phyloP scores from a whole-genome alignment of 768 basidiomycete species.

The Zangia roseola region DNA sequence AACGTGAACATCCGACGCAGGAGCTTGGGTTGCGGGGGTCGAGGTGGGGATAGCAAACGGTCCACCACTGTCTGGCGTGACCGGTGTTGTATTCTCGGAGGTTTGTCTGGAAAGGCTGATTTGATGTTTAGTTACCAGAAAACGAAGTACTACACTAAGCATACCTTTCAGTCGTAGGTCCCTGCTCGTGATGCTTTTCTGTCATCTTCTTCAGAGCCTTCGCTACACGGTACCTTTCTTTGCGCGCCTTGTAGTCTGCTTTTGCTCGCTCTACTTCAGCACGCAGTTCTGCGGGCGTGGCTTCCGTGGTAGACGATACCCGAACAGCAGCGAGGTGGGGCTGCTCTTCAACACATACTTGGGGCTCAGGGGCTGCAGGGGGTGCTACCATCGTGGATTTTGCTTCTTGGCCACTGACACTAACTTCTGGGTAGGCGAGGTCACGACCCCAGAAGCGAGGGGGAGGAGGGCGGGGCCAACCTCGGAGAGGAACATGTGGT shows the following conservation, averaged over 20 bases:
- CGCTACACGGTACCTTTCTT: slow-evolving; percentile 64
- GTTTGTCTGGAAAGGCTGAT: slow-evolving; percentile 28
- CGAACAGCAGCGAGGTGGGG: neutral
- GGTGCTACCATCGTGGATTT: slow-evolving; percentile 16
- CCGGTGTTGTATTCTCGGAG: slow-evolving; percentile 18
- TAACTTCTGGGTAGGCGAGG: neutral
- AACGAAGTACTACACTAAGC: neutral
- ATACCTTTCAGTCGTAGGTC: slow-evolving; percentile 29
- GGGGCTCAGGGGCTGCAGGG: slow-evolving; percentile 18
- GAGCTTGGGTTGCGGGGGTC: slow-evolving; percentile 12
- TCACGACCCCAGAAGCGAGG: slow-evolving; percentile 17
- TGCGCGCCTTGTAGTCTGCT: slow-evolving; percentile 62
- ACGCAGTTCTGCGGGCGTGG: slow-evolving; percentile 27
- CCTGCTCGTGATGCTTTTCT: slow-evolving; percentile 21
- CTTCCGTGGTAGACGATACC: neutral
- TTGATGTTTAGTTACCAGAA: slow-evolving; percentile 7
- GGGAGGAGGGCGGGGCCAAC: slow-evolving; percentile 29
- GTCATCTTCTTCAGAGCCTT: slow-evolving; percentile 48
- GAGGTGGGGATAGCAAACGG: slow-evolving; percentile 4
- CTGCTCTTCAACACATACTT: slow-evolving; percentile 5
- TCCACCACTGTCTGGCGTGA: neutral
- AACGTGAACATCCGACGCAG: slow-evolving; percentile 39
- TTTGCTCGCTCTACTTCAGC: slow-evolving; percentile 64
- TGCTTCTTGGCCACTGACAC: slow-evolving; percentile 1
- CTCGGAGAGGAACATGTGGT: slow-evolving; percentile 1